A percentile compares a stretch with the other conserved stretches of the same genome.
Conservation (phyloP, 2,329 filamentous ascomycete species). For the Paramyrothecium roridum region DNA sequence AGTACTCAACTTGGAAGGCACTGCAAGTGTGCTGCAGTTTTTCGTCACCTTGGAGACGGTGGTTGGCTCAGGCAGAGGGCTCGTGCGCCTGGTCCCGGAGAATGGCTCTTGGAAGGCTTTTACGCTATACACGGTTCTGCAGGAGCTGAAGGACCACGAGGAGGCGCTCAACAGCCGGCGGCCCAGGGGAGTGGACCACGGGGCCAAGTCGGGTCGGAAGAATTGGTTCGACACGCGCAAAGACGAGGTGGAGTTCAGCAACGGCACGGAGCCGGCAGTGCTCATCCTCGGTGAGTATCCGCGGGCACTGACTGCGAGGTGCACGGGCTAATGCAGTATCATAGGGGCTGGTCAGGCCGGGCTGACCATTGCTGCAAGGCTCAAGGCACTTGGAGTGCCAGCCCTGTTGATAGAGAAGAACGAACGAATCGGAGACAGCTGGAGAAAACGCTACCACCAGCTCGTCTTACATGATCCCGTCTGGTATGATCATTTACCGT, state of each 20-base stretch:
- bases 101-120: constrained; percentile 56
- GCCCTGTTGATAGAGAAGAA: constrained; percentile 58
- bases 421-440: constrained; percentile 59
- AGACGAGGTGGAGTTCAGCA: constrained; percentile 42
- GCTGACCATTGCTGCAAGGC: constrained; percentile 52
- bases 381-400: constrained; percentile 56
- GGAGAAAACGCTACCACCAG: constrained; percentile 60
- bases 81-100: constrained; percentile 48
- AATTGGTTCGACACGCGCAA: constrained; percentile 59
- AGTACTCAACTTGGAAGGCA: constrained; percentile 46
- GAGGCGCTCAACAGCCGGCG: constrained; percentile 45
- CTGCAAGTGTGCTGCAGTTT: constrained; percentile 50
- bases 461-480: constrained; percentile 68
- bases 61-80: constrained; percentile 52
- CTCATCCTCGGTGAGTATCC: constrained; percentile 54
- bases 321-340: not conserved
- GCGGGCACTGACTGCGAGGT: too few relatives aligned
- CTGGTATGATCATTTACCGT: constrained; percentile 60
- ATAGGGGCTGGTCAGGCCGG: constrained; percentile 59
- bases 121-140: constrained; percentile 59
- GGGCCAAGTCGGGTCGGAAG: constrained; percentile 44
- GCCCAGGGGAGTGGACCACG: constrained; percentile 55
- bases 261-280: constrained; percentile 50
- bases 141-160: constrained; percentile 50
- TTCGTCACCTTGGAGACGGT: constrained; percentile 53